These are phyloP conservation scores for Puccinia novopanici DNA, from an alignment of 1,284 basidiomycete species.

Conservation along the genomic window DNA sequence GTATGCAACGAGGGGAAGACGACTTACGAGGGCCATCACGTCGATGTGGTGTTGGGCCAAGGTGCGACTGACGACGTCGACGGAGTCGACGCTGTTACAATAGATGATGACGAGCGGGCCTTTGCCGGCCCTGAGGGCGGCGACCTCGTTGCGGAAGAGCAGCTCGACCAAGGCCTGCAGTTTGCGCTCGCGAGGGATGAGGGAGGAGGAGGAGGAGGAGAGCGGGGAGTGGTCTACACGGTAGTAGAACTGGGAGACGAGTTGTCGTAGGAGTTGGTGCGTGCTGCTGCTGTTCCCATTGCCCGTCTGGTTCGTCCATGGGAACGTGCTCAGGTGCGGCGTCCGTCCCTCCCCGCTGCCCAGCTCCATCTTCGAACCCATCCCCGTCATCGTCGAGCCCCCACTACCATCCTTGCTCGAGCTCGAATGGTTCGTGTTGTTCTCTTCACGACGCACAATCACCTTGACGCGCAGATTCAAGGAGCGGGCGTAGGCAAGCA, in stretches of 20 bases:
- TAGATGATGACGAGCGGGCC: constrained; percentile 31
- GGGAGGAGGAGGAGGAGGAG: neutral
- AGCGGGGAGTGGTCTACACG: no score
- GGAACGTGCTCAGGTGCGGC: neutral
- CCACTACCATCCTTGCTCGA: neutral
- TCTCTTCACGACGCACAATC: constrained; percentile 41
- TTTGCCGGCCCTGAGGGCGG: neutral
- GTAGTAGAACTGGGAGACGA: constrained; percentile 21
- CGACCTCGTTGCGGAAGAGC: constrained; percentile 15
- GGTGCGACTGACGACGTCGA: constrained; percentile 20
- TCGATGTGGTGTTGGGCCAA: constrained; percentile 20
- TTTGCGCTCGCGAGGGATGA: constrained; percentile 13
- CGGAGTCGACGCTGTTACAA: constrained; percentile 46
- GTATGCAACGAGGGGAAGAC: neutral
- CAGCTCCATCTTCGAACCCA: neutral
- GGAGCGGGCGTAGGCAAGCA: constrained; percentile 69
- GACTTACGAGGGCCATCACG: constrained; percentile 29
- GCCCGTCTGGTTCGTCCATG: constrained; percentile 22
- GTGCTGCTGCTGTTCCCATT: constrained; percentile 11
- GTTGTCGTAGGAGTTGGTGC: constrained; percentile 20
- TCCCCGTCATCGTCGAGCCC: neutral
- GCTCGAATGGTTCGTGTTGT: neutral
- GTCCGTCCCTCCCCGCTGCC: constrained; percentile 6
- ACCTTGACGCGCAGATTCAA: constrained; percentile 40
- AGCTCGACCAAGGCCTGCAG: constrained; percentile 11